Conservation (phyloP, 2,329 filamentous ascomycete species). For the Ceratocystis lukuohia region DNA sequence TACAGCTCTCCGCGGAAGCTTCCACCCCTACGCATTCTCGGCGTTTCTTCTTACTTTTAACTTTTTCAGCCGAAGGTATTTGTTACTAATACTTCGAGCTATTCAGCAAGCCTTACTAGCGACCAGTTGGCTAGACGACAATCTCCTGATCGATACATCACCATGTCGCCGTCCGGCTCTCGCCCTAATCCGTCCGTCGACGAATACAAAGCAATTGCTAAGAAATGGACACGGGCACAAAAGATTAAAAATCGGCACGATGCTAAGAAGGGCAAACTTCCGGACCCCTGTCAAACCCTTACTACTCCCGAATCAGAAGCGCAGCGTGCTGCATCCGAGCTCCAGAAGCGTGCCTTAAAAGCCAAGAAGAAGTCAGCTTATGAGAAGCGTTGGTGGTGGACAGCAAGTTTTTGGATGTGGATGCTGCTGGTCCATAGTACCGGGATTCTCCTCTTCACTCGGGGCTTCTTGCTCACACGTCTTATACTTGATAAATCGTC, state of each 20-base stretch:
- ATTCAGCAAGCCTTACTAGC: background rate
- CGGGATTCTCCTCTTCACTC: conserved; percentile 85
- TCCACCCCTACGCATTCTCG: conserved; percentile 17
- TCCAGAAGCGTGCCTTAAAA: conserved; percentile 12
- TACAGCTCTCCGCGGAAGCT: conserved; percentile 14
- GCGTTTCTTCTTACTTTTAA: conserved; percentile 1
- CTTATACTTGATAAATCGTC: conserved; percentile 67
- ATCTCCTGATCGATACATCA: background rate
- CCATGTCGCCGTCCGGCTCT: background rate
- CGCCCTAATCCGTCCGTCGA: conserved; percentile 20
- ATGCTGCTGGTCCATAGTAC: conserved; percentile 60
- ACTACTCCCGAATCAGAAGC: conserved; percentile 9
- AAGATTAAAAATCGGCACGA: conserved; percentile 34
- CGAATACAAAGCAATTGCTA: conserved; percentile 41
- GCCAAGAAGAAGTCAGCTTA: conserved; percentile 25
- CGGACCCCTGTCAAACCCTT: background rate
- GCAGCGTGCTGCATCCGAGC: conserved; percentile 9
- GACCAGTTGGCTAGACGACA: background rate
- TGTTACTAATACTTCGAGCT: background rate
- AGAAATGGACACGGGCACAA: conserved; percentile 42
- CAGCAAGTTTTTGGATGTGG: conserved; percentile 54
- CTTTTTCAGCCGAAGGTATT: background rate
- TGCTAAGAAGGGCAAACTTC: conserved; percentile 22
- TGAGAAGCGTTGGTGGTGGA: conserved; percentile 43
- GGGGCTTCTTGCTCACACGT: conserved; percentile 83